Evolutionary conservation across 2,329 filamentous ascomycete genomes (phyloP), one percentile per base, ranked within the genome.

Genomic region (Cladophialophora exuberans): DNA sequence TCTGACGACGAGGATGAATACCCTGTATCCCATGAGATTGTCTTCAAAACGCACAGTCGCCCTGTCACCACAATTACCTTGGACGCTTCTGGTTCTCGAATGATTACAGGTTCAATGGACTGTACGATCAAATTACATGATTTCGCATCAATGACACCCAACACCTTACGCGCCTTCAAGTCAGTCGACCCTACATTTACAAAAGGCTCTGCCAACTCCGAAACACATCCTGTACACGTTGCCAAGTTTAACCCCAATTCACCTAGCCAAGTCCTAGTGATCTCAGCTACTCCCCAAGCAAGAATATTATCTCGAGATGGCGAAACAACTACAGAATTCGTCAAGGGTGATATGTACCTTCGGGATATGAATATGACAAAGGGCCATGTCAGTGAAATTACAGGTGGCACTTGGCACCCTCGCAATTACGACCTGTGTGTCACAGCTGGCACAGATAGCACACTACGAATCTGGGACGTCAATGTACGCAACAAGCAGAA

Each of bases 341-440:
- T 91, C 64, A 99, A 99, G 74, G 94, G 94, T 41, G 94, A 99
- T 70, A 97, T 97, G 92, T 99, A 99, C 67, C 76, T 99, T 62
- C 83, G 93, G 51, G 94, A 99, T 70, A 95, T 97, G 88, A 84
- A 97, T 73, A 92, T 97, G 70, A 99, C 94, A 3, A 97, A 97
- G 70, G 94, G 94, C 1, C 94, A 99, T 72, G 86, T 97, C 48
- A 92, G 92, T 3, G 94, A 97, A 72, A 83, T 97, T 35, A 91
- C 90, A 3, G 88, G 87, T 18, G 93, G 90, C 18, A 88, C 87
- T 33, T 99, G 94, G 94, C 90, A 93, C 72, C 94, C 94, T 0
- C 86, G 85, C 2, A 86, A 97, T 69, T 86, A 82, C 66, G 91
- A 96, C 63, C 65, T 92, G 0, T 95, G 90, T 68, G 86, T 93